Conservation (phyloP, 345 rosid genomes). For the Toxicodendron radicans region DNA sequence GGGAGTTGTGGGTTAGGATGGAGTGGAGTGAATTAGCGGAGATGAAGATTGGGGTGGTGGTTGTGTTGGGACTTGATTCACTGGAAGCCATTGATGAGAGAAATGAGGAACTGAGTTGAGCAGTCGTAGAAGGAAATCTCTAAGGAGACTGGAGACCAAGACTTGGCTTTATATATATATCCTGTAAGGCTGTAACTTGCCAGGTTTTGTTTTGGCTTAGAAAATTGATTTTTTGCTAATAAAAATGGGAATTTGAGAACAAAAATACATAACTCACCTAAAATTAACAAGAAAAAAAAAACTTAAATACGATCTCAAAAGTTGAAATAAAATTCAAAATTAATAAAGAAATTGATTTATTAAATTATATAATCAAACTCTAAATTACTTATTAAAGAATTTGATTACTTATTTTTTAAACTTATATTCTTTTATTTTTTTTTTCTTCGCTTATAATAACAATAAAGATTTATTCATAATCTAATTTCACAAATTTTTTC, state of each 20-base stretch:
- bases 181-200: background rate
- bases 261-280: too few relatives aligned
- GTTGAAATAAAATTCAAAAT: background rate
- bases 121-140: background rate
- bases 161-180: background rate
- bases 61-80: slow-evolving; percentile 12
- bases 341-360: too few relatives aligned
- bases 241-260: too few relatives aligned
- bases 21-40: slow-evolving; percentile 50
- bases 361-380: background rate
- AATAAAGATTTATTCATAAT: too few relatives aligned
- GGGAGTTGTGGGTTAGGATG: slow-evolving; percentile 60
- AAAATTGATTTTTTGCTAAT: too few relatives aligned
- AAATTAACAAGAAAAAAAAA: too few relatives aligned
- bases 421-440: too few relatives aligned
- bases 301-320: too few relatives aligned
- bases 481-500: too few relatives aligned
- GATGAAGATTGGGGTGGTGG: slow-evolving; percentile 44
- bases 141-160: background rate
- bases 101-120: background rate
- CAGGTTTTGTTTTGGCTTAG: background rate
- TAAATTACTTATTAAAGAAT: too few relatives aligned
- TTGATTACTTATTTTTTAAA: too few relatives aligned
- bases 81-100: slow-evolving; percentile 29
- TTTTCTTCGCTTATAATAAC: too few relatives aligned